phyloP scores from a whole-genome alignment of 2,329 filamentous ascomycete genomes.

The Fusarium pseudoanthophilum region DNA sequence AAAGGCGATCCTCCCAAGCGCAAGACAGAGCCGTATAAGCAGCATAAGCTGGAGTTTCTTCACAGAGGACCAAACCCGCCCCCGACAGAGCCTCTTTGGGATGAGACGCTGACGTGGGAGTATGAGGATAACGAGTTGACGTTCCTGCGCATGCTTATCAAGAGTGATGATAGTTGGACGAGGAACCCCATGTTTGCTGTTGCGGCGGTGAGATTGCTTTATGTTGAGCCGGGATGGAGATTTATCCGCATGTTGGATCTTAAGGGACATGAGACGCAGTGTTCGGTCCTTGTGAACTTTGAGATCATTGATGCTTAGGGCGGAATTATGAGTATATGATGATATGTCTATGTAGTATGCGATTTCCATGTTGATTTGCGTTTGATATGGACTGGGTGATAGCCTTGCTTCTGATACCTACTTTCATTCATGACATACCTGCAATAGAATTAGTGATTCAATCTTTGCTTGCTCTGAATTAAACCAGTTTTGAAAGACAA shows the following conservation, averaged over 20 bases:
- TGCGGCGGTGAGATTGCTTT: slow-evolving; percentile 67
- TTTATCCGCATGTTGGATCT: slow-evolving; percentile 74
- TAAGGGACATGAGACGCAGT: slow-evolving; percentile 71
- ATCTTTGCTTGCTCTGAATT: not conserved
- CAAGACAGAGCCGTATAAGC: slow-evolving; percentile 70
- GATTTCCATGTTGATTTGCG: not conserved
- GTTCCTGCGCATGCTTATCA: slow-evolving; percentile 73
- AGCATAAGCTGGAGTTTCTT: slow-evolving; percentile 66
- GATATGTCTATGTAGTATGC: not conserved
- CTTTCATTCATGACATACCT: not conserved
- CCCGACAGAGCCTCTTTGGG: slow-evolving; percentile 71
- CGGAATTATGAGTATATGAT: slow-evolving; percentile 9
- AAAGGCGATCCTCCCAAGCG: slow-evolving; percentile 64
- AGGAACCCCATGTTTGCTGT: slow-evolving; percentile 71
- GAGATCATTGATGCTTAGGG: slow-evolving; percentile 59
- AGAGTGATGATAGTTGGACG: slow-evolving; percentile 72
- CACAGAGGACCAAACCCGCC: slow-evolving; percentile 68
- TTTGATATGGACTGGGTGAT: not conserved
- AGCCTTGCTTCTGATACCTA: not conserved
- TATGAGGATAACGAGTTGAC: slow-evolving; percentile 74
- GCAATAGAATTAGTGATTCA: not conserved
- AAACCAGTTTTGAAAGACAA: no score
- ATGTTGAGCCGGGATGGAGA: slow-evolving; percentile 67
- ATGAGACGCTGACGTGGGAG: slow-evolving; percentile 74
- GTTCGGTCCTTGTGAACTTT: slow-evolving; percentile 70